These are phyloP conservation scores for Pseudocercospora fijiensis DNA, from an alignment of 2,329 filamentous ascomycete genomes.

Conservation along the genomic window DNA sequence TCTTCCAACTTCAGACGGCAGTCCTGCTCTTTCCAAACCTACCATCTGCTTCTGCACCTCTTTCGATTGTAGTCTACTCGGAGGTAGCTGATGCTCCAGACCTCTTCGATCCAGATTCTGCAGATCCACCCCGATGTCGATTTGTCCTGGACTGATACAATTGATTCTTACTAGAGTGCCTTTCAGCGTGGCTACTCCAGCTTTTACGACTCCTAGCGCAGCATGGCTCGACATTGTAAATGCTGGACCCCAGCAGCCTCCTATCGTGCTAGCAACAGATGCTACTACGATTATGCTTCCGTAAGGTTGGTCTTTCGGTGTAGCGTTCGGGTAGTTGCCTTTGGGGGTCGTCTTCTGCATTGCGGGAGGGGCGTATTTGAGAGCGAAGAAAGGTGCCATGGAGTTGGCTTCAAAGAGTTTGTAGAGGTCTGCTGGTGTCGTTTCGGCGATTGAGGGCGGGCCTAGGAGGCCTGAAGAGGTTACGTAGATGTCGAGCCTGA, in stretches of 20 bases:
- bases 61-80: constrained; percentile 53
- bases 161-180: constrained; percentile 61
- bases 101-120: constrained; percentile 53
- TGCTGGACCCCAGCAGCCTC: constrained; percentile 60
- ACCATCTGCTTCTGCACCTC: constrained; percentile 54
- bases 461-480: constrained; percentile 59
- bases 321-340: constrained; percentile 59
- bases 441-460: constrained; percentile 57
- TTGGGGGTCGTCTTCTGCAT: constrained; percentile 61
- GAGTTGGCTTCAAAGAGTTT: constrained; percentile 61
- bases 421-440: constrained; percentile 56
- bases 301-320: constrained; percentile 60
- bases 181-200: constrained; percentile 59
- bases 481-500: constrained; percentile 60
- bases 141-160: constrained; percentile 50
- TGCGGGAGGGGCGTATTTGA: constrained; percentile 63
- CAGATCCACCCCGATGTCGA: constrained; percentile 50
- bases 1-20: constrained; percentile 58
- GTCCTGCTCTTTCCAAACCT: constrained; percentile 58
- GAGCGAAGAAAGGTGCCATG: constrained; percentile 60
- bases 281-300: constrained; percentile 63
- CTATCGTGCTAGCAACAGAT: constrained; percentile 56
- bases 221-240: constrained; percentile 63
- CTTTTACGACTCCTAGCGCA: constrained; percentile 59
- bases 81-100: constrained; percentile 56